Evolutionary conservation across 202 grass and related monocot genomes (phyloP), one percentile per base, ranked within the genome.

Genomic region (Schoenoplectus triqueter): DNA sequence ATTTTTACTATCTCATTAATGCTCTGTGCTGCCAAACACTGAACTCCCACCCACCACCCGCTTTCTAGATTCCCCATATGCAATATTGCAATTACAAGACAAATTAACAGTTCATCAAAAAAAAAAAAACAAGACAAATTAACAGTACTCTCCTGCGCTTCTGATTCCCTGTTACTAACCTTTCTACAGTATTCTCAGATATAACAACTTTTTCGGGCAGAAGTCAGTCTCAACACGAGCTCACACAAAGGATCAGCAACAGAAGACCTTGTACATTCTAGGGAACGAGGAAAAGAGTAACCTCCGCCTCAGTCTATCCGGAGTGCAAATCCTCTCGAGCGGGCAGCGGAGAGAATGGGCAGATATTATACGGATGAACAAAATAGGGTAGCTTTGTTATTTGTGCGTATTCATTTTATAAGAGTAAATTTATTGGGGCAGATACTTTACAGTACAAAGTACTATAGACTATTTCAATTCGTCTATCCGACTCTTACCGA

Each of bases 11-110:
- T 7, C n/a, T 73, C 78, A 66, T 81, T 81, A 81, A 51, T 81
- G 59, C 82, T 68, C 5, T 5, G 1, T 60, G n/a, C 22, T 74
- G 20, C 13, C 20, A 17, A 74, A 84, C 51, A 14, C 49, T 73
- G 14, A 84, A 84, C 82, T 64, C 8, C 82, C 82, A 84, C 10
- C 82, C 2, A 72, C 81, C 81, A 54, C 64, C 56, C 22, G 0
- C 59, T 80, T 57, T 64, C 14, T 81, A 81, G 42, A 21, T 21
- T 73, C 17, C 17, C 17, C 70, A 73, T 51, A 67, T 4, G 7
- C 21, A 20, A 50, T 17, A 50, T 9, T 22, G 59, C n/a, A 1
- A 59, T 59, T 14, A n/a, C 13, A 59, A 59, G 15, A 59, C 56
- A 59, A 67, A 41, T 67, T 39, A 13, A 67, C 22, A 68, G 10